A percentile compares a stretch with the other conserved stretches of the same genome.
These are phyloP conservation scores for Tetragonia tetragonoides DNA, from an alignment of 148 eudicot species.

Conservation along the genomic window DNA sequence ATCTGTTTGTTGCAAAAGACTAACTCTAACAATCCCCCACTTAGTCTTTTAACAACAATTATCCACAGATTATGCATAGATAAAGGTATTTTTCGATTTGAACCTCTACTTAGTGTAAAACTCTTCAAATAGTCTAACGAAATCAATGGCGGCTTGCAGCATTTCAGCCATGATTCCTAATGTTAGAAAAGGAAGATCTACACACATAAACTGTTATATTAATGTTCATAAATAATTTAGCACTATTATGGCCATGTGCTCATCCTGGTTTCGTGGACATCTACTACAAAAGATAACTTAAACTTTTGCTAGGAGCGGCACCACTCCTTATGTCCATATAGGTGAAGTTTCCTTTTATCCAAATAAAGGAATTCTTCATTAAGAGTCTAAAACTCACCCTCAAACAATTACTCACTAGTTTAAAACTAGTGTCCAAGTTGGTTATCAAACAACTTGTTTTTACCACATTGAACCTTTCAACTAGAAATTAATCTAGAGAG, in stretches of 20 bases:
- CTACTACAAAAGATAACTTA: neutral
- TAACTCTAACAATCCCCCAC: too few species aligned
- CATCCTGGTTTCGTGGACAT: conserved; percentile 16
- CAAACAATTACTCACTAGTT: too few species aligned
- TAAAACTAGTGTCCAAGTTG: too few species aligned
- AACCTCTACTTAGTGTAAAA: neutral
- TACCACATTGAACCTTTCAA: conserved; percentile 21
- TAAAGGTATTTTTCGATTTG: neutral
- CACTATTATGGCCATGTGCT: neutral
- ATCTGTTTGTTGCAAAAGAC: too few species aligned
- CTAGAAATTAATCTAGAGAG: neutral
- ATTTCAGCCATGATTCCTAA: neutral
- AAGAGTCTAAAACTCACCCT: too few species aligned
- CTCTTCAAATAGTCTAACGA: neutral
- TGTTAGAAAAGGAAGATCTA: neutral
- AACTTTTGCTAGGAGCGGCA: neutral
- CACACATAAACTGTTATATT: neutral
- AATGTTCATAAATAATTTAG: neutral
- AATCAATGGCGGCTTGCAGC: neutral
- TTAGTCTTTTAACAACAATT: too few species aligned
- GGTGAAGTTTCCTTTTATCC: neutral
- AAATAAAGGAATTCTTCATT: too few species aligned
- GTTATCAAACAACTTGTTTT: conserved; percentile 11
- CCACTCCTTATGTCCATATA: conserved; percentile 6
- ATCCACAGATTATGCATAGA: neutral